Percentiles rank a stretch among this genome's conserved stretches.
Conservation (phyloP, 345 rosid species). For the Crucihimalaya himalaica region DNA sequence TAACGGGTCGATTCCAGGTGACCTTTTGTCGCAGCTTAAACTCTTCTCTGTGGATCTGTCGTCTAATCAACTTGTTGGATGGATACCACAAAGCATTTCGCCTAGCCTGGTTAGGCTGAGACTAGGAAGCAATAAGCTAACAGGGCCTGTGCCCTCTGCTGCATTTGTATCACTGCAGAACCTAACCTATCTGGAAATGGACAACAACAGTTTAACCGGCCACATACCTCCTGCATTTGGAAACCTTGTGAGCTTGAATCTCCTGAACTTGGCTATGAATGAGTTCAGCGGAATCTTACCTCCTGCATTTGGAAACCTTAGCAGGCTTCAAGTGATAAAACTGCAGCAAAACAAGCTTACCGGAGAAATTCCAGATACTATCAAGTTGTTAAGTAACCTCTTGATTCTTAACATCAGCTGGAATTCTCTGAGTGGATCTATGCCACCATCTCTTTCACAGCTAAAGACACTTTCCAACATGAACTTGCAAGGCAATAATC, state of each 20-base stretch:
- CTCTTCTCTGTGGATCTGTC: constrained; percentile 62
- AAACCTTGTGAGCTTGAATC: constrained; percentile 42
- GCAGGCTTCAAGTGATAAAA: constrained; percentile 55
- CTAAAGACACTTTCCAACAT: constrained; percentile 44
- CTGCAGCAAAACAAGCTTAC: constrained; percentile 54
- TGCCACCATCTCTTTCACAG: constrained; percentile 57
- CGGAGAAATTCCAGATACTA: constrained; percentile 54
- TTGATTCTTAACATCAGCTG: constrained; percentile 53
- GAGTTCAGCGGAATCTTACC: constrained; percentile 51
- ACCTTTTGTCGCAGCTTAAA: constrained; percentile 42
- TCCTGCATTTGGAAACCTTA: constrained; percentile 44
- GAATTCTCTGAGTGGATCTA: constrained; percentile 57
- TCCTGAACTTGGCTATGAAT: constrained; percentile 65
- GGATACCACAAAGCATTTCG: constrained; percentile 51
- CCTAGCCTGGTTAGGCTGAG: constrained; percentile 60
- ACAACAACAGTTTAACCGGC: constrained; percentile 57
- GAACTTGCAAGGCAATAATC: constrained; percentile 57
- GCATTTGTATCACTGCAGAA: constrained; percentile 29
- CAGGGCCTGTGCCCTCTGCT: constrained; percentile 44
- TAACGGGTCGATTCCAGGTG: constrained; percentile 50
- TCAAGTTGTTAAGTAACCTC: constrained; percentile 40
- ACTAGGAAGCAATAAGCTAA: constrained; percentile 60
- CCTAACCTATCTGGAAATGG: constrained; percentile 70
- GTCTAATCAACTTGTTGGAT: constrained; percentile 47
- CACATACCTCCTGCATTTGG: constrained; percentile 43